Evolutionary conservation across 495 filamentous ascomycete species (phyloP).

Genomic region (Glonium stellatum): DNA sequence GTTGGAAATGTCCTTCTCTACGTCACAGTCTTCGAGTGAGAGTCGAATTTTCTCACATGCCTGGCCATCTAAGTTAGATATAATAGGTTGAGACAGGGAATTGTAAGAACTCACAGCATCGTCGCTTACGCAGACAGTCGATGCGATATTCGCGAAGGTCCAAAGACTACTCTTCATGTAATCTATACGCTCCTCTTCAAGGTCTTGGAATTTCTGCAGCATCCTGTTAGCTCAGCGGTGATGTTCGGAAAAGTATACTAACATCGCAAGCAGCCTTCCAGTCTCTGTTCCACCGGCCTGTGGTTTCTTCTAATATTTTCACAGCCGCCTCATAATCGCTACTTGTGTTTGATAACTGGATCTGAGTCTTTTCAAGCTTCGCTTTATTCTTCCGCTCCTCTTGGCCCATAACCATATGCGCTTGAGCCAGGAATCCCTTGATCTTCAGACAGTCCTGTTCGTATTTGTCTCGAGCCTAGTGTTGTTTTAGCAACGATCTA

Average conservation of each 20-base stretch:
- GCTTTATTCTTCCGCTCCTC: constrained; percentile 99
- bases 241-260: constrained; percentile 22
- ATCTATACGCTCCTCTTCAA: constrained; percentile 95
- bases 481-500: constrained; percentile 23
- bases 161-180: constrained; percentile 96
- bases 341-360: constrained; percentile 82
- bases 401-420: constrained; percentile 99
- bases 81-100: neutral
- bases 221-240: neutral
- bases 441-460: constrained; percentile 98
- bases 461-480: constrained; percentile 78
- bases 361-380: constrained; percentile 97
- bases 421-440: constrained; percentile 96
- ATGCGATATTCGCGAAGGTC: constrained; percentile 94
- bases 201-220: constrained; percentile 90
- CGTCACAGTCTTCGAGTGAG: constrained; percentile 89
- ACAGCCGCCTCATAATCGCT: constrained; percentile 89
- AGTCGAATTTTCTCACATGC: constrained; percentile 96
- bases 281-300: constrained; percentile 90
- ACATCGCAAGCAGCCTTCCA: constrained; percentile 96
- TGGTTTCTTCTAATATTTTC: constrained; percentile 92
- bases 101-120: constrained; percentile 56
- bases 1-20: constrained; percentile 83
- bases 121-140: constrained; percentile 98
- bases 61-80: constrained; percentile 24